Evolutionary conservation across 2,329 filamentous ascomycete genomes (phyloP).

Genomic region (Amauroascus niger): DNA sequence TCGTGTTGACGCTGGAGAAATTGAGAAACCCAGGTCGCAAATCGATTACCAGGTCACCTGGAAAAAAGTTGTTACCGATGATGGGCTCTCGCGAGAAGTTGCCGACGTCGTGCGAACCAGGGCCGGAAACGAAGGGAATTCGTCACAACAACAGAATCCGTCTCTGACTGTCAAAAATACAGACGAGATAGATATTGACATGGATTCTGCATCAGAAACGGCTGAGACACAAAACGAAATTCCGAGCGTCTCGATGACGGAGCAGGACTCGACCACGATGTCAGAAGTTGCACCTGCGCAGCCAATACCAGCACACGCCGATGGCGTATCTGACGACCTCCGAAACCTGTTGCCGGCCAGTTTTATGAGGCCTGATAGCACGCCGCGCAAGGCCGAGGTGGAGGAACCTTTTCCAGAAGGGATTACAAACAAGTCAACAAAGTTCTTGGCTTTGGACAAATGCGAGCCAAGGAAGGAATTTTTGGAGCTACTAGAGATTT

Average conservation of each 20-base stretch:
- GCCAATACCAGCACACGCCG: constrained; percentile 14
- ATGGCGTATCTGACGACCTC: constrained; percentile 51
- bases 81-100: constrained; percentile 21
- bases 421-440: constrained; percentile 69
- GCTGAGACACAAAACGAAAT: not conserved
- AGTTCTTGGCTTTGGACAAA: constrained; percentile 87
- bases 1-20: constrained; percentile 9
- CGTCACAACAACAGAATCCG: constrained; percentile 48
- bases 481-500: constrained; percentile 64
- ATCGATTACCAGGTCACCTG: constrained; percentile 31
- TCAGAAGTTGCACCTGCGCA: not conserved
- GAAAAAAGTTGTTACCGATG: constrained; percentile 29
- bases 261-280: not conserved
- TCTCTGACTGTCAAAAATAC: constrained; percentile 21
- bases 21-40: constrained; percentile 15
- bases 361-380: constrained; percentile 46
- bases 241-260: not conserved
- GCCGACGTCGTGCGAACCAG: constrained; percentile 20
- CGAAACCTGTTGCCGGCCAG: constrained; percentile 67
- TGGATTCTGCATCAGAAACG: constrained; percentile 17
- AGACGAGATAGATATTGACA: constrained; percentile 37
- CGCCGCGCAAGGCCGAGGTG: constrained; percentile 36
- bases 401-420: constrained; percentile 57
- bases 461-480: constrained; percentile 61
- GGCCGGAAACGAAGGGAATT: constrained; percentile 9